Percentiles rank a stretch among this genome's conserved stretches.
phyloP scores from a whole-genome alignment of 805 yeast genomes.

The Starmerella geochares region DNA sequence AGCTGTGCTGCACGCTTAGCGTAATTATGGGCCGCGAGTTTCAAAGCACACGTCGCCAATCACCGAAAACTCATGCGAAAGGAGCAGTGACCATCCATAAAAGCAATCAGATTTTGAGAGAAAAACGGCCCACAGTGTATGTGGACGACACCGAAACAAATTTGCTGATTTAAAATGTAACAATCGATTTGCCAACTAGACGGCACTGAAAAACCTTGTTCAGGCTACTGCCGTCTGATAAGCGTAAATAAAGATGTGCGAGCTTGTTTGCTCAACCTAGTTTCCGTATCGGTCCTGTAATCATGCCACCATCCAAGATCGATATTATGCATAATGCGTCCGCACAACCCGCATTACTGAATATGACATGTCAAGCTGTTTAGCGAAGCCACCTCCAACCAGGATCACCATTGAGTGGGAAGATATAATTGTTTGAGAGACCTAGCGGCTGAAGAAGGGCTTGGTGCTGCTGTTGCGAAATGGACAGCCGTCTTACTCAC shows the following conservation, averaged over 20 bases:
- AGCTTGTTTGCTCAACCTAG: neutral
- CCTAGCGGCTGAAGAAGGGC: neutral
- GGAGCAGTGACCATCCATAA: too few species aligned
- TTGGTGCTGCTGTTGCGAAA: neutral
- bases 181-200: too few species aligned
- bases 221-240: neutral
- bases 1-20: neutral
- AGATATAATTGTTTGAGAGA: neutral
- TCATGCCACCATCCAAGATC: slow-evolving; percentile 4
- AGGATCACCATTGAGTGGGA: neutral
- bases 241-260: neutral
- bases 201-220: neutral
- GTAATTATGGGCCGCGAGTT: neutral
- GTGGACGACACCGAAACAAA: too few species aligned
- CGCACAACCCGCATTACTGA: neutral
- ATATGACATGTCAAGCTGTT: neutral
- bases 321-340: slow-evolving; percentile 4
- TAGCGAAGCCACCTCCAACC: neutral
- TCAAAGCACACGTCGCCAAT: neutral
- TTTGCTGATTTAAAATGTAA: too few species aligned
- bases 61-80: too few species aligned
- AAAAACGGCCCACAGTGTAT: too few species aligned
- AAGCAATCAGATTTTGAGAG: too few species aligned
- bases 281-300: neutral
- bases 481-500: neutral